phyloP scores from a whole-genome alignment of 257 asterid species.

The Solanum paucissectum region DNA sequence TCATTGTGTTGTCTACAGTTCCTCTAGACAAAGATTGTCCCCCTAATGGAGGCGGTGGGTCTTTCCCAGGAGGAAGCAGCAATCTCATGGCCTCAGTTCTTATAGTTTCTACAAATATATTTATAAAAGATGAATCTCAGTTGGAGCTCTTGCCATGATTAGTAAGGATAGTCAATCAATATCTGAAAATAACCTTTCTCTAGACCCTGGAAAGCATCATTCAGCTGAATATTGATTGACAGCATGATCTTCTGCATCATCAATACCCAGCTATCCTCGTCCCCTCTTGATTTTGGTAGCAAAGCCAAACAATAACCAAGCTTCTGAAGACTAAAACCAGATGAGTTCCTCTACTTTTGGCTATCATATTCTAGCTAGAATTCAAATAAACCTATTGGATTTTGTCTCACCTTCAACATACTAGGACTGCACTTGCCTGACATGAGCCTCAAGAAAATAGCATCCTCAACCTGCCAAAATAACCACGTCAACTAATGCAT shows the following conservation, averaged over 20 bases:
- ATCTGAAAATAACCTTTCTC: conserved; percentile 58
- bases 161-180: conserved; percentile 7
- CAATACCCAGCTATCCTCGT: conserved; percentile 66
- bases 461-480: conserved; percentile 66
- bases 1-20: conserved; percentile 30
- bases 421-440: conserved; percentile 52
- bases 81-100: conserved; percentile 43
- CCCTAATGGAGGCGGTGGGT: conserved; percentile 62
- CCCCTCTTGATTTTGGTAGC: conserved; percentile 87
- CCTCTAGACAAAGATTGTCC: conserved; percentile 34
- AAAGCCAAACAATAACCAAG: conserved; percentile 54
- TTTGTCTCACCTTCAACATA: conserved; percentile 49
- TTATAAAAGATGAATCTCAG: conserved; percentile 3
- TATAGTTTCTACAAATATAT: conserved; percentile 42
- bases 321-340: conserved; percentile 46
- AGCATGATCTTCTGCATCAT: conserved; percentile 70
- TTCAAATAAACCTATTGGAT: not conserved
- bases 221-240: conserved; percentile 49
- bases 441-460: conserved; percentile 53
- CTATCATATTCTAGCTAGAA: conserved; percentile 7
- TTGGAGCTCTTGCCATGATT: not conserved
- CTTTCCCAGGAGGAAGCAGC: conserved; percentile 68
- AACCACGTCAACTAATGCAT: not conserved
- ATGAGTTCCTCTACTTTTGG: conserved; percentile 14
- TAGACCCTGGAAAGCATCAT: conserved; percentile 66